Evolutionary conservation across 2,329 filamentous ascomycete genomes (phyloP), one percentile per base, ranked within the genome.

Genomic region (Triangularia verruculosa): DNA sequence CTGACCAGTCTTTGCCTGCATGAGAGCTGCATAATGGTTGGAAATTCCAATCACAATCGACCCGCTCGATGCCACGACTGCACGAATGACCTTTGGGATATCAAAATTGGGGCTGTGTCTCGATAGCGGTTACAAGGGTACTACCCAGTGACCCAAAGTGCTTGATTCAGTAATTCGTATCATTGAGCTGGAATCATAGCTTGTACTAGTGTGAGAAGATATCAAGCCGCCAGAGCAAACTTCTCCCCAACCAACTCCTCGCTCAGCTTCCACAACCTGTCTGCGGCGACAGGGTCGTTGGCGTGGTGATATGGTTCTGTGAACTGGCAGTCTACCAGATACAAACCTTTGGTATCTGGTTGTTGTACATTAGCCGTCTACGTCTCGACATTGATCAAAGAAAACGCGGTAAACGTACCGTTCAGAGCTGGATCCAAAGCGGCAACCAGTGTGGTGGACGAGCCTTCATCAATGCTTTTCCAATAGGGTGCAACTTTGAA

Each of bases 181-280:
- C 20, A 1, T 43, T 3, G 15, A 43, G 17, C 39, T 9, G 39
- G 39, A 20, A 20, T 47, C n/a, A n/a, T 20, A 9, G 9, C 7
- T 22, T 47, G n/a, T 47, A 47, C 20, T 20, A 47, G 39, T 11
- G 3, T 47, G 6, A 9, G 39, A 9, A 47, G 34, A 39, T 39
- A 47, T 66, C 53, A 65, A 15, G 55, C 59, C 0, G 56, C 52
- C 3, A 70, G 24, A 1, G 54, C 15, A 52, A 71, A 75, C 61
- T 69, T 69, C 64, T 75, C 67, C 1, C 74, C 74, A 2, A 80
- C 76, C 22, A 81, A 67, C 59, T 76, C 72, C 69, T 83, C 80
- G 54, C 78, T 82, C 53, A 82, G 66, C 58, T 75, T 74, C 79
- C 80, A 83, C 32, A 82, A 64, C 58, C 73, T 76, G 39, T 79